Base-by-base conservation (phyloP, 2,329 filamentous ascomycete species). In the Alternaria arborescens region DNA sequence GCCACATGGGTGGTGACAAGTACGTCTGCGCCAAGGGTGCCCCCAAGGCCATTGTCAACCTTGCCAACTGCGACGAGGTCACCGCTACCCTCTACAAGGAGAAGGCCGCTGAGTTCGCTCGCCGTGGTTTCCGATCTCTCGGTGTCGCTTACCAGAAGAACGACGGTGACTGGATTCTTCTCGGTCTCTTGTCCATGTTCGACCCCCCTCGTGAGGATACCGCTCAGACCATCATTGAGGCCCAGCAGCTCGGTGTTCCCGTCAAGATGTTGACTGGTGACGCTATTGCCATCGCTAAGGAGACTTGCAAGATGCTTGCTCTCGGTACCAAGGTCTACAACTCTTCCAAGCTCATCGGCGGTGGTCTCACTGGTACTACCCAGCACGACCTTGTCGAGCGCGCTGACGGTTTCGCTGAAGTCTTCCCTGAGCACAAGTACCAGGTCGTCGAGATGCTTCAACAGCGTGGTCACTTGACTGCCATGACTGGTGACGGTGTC, bases 221-320 rank as follows among this genome's bases (percentile, higher is more conserved):
- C 64, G 90, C 90, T 67, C 89, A 91, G 82, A 92, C 90, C 68
- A 92, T 92, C 74, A 82, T 90, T 73, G 89, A 92, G 82, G 89
- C 90, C 66, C 88, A 91, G 79, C 86, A 89, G 77, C 88, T 92
- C 59, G 90, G 90, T 84, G 89, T 92, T 34, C 88, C 87, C 67
- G 90, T 92, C 70, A 92, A 92, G 87, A 92, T 92, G 90, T 83
- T 92, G 79, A 92, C 90, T 82, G 90, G 90, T 86, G 90, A 92
- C 77, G 90, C 90, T 67, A 90, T 92, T 71, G 89, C 90, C 71
- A 92, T 92, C 68, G 90, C 90, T 61, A 92, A 92, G 83, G 90
- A 92, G 82, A 92, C 90, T 69, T 92, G 90, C 86, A 91, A 91
- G 83, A 92, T 92, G 88, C 85, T 92, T 77, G 89, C 89, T 68